A percentile compares a stretch with the other conserved stretches of the same genome.
These are phyloP conservation scores for Monosporascus sp. DNA, from an alignment of 2,329 filamentous ascomycete genomes.

Conservation along the genomic window DNA sequence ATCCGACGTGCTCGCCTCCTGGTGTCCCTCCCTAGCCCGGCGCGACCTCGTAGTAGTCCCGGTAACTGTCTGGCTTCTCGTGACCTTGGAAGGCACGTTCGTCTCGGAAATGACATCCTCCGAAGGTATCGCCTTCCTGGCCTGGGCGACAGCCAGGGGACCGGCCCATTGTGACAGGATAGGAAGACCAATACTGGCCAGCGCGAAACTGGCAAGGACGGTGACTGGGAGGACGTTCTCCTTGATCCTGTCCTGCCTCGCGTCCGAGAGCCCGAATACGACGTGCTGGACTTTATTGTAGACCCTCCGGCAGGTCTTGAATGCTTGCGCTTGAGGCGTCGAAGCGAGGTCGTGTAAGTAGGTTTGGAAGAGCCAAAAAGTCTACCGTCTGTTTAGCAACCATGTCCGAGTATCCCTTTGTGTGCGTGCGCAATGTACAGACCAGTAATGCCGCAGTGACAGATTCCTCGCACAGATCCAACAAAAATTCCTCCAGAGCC, in stretches of 20 bases:
- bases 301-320: constrained; percentile 76
- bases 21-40: constrained; percentile 40
- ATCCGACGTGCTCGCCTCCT: constrained; percentile 41
- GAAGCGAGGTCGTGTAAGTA: constrained; percentile 76
- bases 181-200: constrained; percentile 71
- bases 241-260: constrained; percentile 68
- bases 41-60: constrained; percentile 44
- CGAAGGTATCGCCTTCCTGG: constrained; percentile 64
- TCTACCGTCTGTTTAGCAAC: constrained; percentile 44
- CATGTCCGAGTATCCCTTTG: not conserved
- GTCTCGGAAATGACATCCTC: constrained; percentile 58
- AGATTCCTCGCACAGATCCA: constrained; percentile 82
- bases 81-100: constrained; percentile 43
- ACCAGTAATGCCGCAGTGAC: constrained; percentile 80
- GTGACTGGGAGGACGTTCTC: constrained; percentile 78
- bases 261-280: constrained; percentile 72
- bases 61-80: constrained; percentile 64
- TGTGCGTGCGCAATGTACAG: constrained; percentile 28
- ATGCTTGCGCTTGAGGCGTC: constrained; percentile 70
- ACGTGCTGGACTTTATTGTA: constrained; percentile 89
- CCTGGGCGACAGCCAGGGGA: constrained; percentile 75
- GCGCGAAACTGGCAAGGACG: constrained; percentile 72
- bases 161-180: constrained; percentile 73
- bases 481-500: constrained; percentile 81
- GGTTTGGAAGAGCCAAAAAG: constrained; percentile 86